Evolutionary conservation across 2,329 filamentous ascomycete genomes (phyloP).

Genomic region (Colletotrichum sp.): DNA sequence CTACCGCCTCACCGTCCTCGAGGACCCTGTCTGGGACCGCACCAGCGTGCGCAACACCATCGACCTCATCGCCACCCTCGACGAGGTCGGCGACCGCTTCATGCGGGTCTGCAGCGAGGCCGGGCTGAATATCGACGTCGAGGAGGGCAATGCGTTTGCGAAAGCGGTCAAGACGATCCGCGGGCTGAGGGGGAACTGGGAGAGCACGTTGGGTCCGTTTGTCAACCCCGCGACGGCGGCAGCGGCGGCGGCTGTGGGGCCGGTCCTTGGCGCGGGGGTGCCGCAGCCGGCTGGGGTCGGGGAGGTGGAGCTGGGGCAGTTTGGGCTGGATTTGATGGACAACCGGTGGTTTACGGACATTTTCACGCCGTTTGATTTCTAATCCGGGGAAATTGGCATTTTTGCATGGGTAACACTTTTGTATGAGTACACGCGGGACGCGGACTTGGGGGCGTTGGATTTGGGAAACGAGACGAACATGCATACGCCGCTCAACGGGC

Average conservation of each 20-base stretch:
- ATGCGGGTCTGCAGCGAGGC: background rate
- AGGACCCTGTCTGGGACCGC: constrained; percentile 45
- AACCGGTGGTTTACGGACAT: constrained; percentile 18
- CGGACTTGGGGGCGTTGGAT: background rate
- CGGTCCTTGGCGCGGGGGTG: background rate
- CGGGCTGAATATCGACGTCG: constrained; percentile 18
- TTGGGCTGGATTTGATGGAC: constrained; percentile 14
- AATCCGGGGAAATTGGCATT: background rate
- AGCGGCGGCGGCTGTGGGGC: constrained; percentile 8
- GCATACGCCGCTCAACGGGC: background rate
- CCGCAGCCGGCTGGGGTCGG: background rate
- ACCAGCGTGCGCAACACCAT: constrained; percentile 32
- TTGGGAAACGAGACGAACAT: background rate
- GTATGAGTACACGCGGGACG: background rate
- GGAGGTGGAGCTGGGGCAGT: constrained; percentile 9
- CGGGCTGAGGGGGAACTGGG: constrained; percentile 39
- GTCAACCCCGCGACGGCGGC: background rate
- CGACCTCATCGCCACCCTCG: constrained; percentile 36
- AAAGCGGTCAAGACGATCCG: constrained; percentile 40
- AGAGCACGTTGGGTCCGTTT: constrained; percentile 32
- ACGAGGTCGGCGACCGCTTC: constrained; percentile 25
- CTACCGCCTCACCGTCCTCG: constrained; percentile 34
- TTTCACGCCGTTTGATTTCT: constrained; percentile 19
- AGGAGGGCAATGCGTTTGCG: constrained; percentile 34
- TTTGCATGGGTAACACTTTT: background rate